Conservation (phyloP, 345 rosid genomes). For the Eucalyptus curtisii region DNA sequence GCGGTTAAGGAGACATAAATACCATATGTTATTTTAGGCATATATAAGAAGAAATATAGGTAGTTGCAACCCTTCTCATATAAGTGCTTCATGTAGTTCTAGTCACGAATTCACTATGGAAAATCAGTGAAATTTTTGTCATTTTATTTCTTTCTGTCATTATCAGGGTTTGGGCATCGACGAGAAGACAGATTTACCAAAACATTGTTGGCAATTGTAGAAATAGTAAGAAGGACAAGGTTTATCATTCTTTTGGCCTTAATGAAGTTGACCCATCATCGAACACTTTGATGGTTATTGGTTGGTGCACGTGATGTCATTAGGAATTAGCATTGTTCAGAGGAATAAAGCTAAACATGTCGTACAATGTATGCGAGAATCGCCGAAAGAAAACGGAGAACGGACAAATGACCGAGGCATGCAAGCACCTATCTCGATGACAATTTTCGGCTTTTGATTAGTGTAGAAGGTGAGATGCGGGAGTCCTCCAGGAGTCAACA, state of each 20-base stretch:
- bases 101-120: neutral
- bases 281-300: neutral
- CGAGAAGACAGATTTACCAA: neutral
- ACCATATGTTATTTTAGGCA: neutral
- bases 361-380: neutral
- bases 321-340: neutral
- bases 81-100: neutral
- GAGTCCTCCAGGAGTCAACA: neutral
- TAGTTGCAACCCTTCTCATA: neutral
- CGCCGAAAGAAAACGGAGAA: neutral
- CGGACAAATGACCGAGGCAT: neutral
- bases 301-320: neutral
- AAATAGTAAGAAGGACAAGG: neutral
- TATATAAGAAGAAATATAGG: neutral
- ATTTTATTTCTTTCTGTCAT: neutral
- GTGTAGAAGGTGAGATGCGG: neutral
- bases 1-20: neutral
- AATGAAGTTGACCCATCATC: neutral
- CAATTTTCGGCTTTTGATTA: neutral
- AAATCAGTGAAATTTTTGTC: neutral
- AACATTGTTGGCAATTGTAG: neutral
- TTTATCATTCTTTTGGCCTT: neutral
- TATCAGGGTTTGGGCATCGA: neutral
- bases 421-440: neutral
- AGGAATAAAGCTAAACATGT: neutral